Conservation (phyloP, 306 rosid species). For the Castanea sativa region DNA sequence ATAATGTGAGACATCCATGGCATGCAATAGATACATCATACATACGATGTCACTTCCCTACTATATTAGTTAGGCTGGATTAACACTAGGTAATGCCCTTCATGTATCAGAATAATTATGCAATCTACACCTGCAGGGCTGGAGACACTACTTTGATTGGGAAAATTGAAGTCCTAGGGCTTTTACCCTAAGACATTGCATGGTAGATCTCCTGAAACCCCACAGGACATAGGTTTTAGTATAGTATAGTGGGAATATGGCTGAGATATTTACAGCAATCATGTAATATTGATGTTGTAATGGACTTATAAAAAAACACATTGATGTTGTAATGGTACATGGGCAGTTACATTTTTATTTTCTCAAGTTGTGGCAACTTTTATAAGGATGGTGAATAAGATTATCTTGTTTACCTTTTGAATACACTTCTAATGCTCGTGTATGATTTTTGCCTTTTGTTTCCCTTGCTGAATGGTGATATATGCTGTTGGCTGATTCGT, state of each 20-base stretch:
- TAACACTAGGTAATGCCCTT: neutral
- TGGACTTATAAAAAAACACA: neutral
- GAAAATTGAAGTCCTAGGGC: neutral
- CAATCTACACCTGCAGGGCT: neutral
- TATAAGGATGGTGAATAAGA: neutral
- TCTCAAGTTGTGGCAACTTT: neutral
- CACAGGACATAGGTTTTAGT: neutral
- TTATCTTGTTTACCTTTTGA: neutral
- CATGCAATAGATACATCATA: too few relatives aligned
- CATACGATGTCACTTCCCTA: too few relatives aligned
- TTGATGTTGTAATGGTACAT: neutral
- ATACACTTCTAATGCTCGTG: neutral
- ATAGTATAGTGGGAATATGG: neutral
- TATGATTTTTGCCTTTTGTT: neutral
- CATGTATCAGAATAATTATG: neutral
- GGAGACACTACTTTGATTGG: neutral
- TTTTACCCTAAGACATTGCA: neutral
- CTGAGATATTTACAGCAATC: neutral
- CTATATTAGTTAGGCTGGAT: neutral
- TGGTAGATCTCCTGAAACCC: neutral
- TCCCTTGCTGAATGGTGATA: neutral
- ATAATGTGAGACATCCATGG: too few relatives aligned
- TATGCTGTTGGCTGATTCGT: slow-evolving; percentile 15
- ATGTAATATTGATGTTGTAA: neutral
- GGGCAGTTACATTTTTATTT: neutral